Conservation (phyloP, 2,329 filamentous ascomycete genomes). For the Trichoderma sp. region DNA sequence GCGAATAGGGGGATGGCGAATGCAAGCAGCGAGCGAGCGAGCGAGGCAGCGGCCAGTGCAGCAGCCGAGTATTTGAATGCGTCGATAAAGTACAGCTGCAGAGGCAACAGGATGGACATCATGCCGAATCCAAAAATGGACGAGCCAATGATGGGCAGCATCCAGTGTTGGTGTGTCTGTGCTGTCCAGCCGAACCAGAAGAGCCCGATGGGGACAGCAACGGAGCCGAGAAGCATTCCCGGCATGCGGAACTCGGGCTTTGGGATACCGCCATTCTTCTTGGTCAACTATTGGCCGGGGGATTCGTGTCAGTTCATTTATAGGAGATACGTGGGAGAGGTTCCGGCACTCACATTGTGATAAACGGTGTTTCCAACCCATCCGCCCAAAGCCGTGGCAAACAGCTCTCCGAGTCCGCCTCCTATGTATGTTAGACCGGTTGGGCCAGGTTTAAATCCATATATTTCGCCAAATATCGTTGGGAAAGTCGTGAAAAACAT, state of each 20-base stretch:
- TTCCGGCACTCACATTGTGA: neutral
- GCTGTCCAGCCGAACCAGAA: slow-evolving; percentile 32
- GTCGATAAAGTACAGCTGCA: slow-evolving; percentile 4
- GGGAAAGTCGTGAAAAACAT: slow-evolving; percentile 56
- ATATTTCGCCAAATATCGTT: slow-evolving; percentile 43
- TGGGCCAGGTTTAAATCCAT: neutral
- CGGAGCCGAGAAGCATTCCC: slow-evolving; percentile 41
- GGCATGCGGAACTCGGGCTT: slow-evolving; percentile 37
- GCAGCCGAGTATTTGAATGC: neutral
- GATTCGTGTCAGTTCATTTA: neutral
- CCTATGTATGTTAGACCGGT: slow-evolving; percentile 19
- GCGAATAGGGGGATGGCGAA: slow-evolving; percentile 19
- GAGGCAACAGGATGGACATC: slow-evolving; percentile 9
- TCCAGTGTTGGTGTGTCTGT: slow-evolving; percentile 28
- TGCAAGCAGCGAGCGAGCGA: slow-evolving; percentile 18
- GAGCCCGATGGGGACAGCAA: slow-evolving; percentile 47
- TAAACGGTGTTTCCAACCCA: slow-evolving; percentile 14
- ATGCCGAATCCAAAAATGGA: slow-evolving; percentile 32
- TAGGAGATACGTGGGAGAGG: neutral
- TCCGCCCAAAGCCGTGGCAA: neutral
- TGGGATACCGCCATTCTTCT: slow-evolving; percentile 30
- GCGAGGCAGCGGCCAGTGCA: neutral
- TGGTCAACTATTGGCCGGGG: neutral
- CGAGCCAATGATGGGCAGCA: slow-evolving; percentile 38
- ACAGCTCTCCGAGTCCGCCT: slow-evolving; percentile 19